Evolutionary conservation across 306 rosid species (phyloP).

Genomic region (Trichosanthes cucumerina): DNA sequence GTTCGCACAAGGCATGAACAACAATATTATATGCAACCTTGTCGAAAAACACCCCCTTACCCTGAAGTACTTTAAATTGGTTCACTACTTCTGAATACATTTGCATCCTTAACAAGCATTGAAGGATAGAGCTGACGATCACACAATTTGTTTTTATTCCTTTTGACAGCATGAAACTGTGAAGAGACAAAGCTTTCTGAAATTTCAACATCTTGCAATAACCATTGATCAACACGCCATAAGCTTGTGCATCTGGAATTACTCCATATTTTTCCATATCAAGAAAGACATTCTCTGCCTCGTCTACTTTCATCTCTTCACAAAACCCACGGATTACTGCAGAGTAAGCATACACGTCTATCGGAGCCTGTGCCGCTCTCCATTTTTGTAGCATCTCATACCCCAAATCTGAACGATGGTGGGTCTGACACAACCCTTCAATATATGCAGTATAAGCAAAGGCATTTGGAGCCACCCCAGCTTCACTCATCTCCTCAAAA

Average conservation of each 20-base stretch:
- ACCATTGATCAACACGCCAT: slow-evolving; percentile 48
- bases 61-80: slow-evolving; percentile 33
- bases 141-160: slow-evolving; percentile 65
- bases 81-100: slow-evolving; percentile 39
- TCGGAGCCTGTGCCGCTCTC: slow-evolving; percentile 22
- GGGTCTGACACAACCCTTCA: slow-evolving; percentile 55
- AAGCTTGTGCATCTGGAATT: slow-evolving; percentile 41
- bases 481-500: slow-evolving; percentile 55
- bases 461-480: slow-evolving; percentile 34
- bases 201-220: slow-evolving; percentile 51
- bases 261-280: slow-evolving; percentile 60
- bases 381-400: slow-evolving; percentile 42
- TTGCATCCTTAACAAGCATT: slow-evolving; percentile 52
- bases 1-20: slow-evolving; percentile 49
- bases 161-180: slow-evolving; percentile 40
- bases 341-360: slow-evolving; percentile 43
- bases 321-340: slow-evolving; percentile 65
- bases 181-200: slow-evolving; percentile 41
- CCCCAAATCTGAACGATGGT: slow-evolving; percentile 37
- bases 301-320: slow-evolving; percentile 45
- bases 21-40: slow-evolving; percentile 52
- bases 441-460: slow-evolving; percentile 45
- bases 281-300: slow-evolving; percentile 41
- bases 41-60: slow-evolving; percentile 47
- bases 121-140: slow-evolving; percentile 50